Evolutionary conservation across 371 early-diverging fungal genomes (phyloP), one percentile per base, ranked within the genome.

Genomic region (Mortierella sp.): DNA sequence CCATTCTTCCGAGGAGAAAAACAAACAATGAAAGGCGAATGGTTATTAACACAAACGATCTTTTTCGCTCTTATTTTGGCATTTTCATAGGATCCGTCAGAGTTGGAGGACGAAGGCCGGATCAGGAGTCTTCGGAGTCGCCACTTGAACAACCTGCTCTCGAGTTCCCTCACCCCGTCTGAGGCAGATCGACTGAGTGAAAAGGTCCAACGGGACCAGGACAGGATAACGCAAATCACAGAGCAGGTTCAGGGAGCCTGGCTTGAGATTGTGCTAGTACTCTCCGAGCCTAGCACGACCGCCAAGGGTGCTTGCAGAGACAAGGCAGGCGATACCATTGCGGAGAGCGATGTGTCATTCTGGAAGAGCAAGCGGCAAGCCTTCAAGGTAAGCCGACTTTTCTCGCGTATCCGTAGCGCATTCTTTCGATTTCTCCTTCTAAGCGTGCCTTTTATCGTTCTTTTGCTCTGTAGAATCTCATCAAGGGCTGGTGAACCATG

Each of bases 161-260:
- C 77, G 16, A 73, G 34, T 53, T 70, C 66, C 2, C 68, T 63
- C 39, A 68, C 53, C 2, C 55, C 67, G 0, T 37, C 47, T 39
- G 70, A 74, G 45, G 53, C 63, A 0, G 70, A 66, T n/a, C 53
- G 29, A n/a, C 41, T 80, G 31, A 67, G 29, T 24, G 40, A 26
- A 26, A 77, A 73, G 64, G 52, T 73, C 43, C 61, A 64, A 26
- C 34, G 24, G 26, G 81, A 80, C 22, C 81, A 80, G 64, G 77
- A 80, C 2, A 70, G 63, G 70, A 55, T 80, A 58, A 55, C 61
- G 14, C 11, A 37, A 13, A 70, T 74, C 19, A 64, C 71, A 14
- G 82, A 81, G 22, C 77, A 24, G 61, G 39, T 81, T 7, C 82
- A 77, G n/a, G 63, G 52, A 41, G 68, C 71, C 61, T 77, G 70